Conservation (phyloP, 257 asterid species). For the Solanum dulcamara region DNA sequence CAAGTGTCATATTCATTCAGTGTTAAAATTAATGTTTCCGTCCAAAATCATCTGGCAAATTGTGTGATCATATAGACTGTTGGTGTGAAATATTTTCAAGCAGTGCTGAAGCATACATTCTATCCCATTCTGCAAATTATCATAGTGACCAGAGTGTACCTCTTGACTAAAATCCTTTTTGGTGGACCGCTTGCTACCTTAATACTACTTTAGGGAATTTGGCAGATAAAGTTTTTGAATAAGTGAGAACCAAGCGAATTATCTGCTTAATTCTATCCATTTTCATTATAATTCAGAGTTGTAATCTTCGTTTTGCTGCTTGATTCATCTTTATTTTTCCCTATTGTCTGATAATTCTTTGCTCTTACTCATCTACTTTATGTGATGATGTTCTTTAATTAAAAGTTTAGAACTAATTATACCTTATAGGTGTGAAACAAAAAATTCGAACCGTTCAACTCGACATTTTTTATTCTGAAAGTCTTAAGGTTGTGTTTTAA, state of each 20-base stretch:
- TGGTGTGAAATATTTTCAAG: background rate
- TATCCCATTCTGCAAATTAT: background rate
- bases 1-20: background rate
- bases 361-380: background rate
- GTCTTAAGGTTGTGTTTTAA: background rate
- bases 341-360: background rate
- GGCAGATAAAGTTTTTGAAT: background rate
- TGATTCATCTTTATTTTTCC: background rate
- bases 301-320: background rate
- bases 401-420: background rate
- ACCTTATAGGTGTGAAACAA: background rate
- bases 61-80: background rate
- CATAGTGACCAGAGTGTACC: background rate
- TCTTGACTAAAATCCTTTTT: background rate
- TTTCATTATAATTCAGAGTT: background rate
- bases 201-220: background rate
- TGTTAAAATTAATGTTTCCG: background rate
- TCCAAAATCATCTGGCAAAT: background rate
- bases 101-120: background rate
- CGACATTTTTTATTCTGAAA: background rate
- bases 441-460: background rate
- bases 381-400: background rate
- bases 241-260: background rate
- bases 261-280: background rate
- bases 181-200: background rate